Conservation (phyloP, 352 stramenopile genomes). For the Pythium dissimile region DNA sequence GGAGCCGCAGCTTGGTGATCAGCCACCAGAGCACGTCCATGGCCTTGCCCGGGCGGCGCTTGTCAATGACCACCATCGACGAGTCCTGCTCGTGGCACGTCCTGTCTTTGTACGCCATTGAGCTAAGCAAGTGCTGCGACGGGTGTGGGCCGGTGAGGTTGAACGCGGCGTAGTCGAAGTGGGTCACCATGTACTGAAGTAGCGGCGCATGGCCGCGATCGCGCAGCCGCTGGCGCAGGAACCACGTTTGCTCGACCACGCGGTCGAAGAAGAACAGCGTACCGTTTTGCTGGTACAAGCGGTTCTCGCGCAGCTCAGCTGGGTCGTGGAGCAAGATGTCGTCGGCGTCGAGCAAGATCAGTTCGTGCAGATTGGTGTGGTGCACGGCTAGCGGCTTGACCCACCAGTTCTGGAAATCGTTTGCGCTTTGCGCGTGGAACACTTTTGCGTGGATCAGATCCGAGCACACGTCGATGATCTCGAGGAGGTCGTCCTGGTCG, state of each 20-base stretch:
- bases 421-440: conserved; percentile 13
- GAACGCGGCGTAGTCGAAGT: conserved; percentile 47
- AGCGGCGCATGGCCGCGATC: conserved; percentile 17
- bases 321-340: conserved; percentile 43
- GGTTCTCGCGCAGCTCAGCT: conserved; percentile 28
- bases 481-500: conserved; percentile 36
- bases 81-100: conserved; percentile 58
- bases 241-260: conserved; percentile 32
- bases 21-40: conserved; percentile 51
- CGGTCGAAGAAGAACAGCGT: conserved; percentile 73
- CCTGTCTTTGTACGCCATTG: conserved; percentile 31
- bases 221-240: conserved; percentile 19
- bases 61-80: conserved; percentile 51
- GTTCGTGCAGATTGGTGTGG: conserved; percentile 42
- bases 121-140: conserved; percentile 23
- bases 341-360: conserved; percentile 56
- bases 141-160: conserved; percentile 13
- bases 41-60: conserved; percentile 28
- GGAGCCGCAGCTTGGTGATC: conserved; percentile 47
- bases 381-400: conserved; percentile 57
- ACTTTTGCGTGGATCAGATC: conserved; percentile 26
- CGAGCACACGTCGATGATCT: conserved; percentile 63
- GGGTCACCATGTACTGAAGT: conserved; percentile 35
- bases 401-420: conserved; percentile 52
- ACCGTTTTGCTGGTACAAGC: conserved; percentile 37